Conservation (phyloP, 2,329 filamentous ascomycete genomes). For the Aspergillus viridinutans region DNA sequence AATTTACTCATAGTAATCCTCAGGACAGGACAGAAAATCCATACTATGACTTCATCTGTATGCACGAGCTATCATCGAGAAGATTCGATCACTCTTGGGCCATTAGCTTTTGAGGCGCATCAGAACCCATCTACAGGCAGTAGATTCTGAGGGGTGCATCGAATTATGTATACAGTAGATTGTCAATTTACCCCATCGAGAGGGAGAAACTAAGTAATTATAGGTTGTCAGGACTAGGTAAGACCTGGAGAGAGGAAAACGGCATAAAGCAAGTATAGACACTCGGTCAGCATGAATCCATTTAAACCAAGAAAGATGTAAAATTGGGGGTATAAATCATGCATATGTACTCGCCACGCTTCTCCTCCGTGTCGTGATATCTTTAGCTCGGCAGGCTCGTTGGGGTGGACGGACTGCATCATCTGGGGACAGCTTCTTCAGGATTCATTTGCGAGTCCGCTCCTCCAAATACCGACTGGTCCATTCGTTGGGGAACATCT, state of each 20-base stretch:
- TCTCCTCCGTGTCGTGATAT: background rate
- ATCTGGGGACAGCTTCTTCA: background rate
- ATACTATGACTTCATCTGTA: background rate
- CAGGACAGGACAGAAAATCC: background rate
- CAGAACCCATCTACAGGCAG: background rate
- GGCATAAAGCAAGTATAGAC: background rate
- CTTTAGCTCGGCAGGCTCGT: background rate
- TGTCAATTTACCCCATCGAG: background rate
- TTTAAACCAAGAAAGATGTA: background rate
- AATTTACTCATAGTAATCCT: background rate
- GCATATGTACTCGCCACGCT: background rate
- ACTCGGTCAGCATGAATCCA: background rate
- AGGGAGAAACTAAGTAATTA: background rate
- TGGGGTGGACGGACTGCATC: background rate
- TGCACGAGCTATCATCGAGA: background rate
- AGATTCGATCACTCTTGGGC: background rate
- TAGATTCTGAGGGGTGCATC: background rate
- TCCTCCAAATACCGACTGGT: background rate
- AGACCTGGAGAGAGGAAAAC: background rate
- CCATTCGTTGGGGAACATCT: constrained; percentile 4
- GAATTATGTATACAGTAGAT: background rate
- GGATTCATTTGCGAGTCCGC: background rate
- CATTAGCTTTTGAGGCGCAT: background rate
- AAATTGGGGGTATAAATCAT: background rate
- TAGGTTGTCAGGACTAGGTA: background rate